Evolutionary conservation across 2,329 filamentous ascomycete species (phyloP), one percentile per base, ranked within the genome.

Genomic region (Monosporascus sp.): DNA sequence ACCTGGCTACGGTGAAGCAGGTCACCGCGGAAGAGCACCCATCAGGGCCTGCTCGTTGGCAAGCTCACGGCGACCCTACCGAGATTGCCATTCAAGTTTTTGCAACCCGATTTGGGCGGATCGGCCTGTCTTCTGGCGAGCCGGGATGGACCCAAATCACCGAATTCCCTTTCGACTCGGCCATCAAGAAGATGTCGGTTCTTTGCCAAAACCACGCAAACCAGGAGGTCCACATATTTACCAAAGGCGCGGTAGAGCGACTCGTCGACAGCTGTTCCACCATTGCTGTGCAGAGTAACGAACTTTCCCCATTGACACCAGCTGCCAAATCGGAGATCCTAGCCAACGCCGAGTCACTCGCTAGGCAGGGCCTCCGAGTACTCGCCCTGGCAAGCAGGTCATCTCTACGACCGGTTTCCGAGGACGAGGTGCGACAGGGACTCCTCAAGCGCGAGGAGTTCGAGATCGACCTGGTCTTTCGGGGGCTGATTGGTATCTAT

Each of bases 21-120:
- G 31, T 35, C 31, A 2, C 11, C 31, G 31, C 31, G 31, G 31
- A 35, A 35, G 31, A 35, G 9, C 31, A 35, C 14, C 9, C 31
- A 2, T 35, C 31, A 35, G 31, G 73, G 14, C 70, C 72, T 26
- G 65, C 69, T 3, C 65, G 73, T 1, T 87, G 84, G 82, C 77
- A 74, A 43, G 82, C 82, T 18, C 71, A 84, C 43, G 86, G 85
- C 48, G 84, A 88, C 59, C 84, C 85, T 3, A 90, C 87, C 3
- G 87, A 90, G 60, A 88, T 90, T 55, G 86, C 87, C 9, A 80
- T 90, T 17, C 85, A 88, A 57, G 86, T 89, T 8, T 86, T 90
- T 56, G 85, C 86, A 46, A 84, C 85, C 72, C 82, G 87, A n/a
- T 89, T 89, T 60, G 76, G 78, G 35, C 77, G 55, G 75, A 72